phyloP scores from a whole-genome alignment of 768 basidiomycete species.

The Tephrocybe sp. region DNA sequence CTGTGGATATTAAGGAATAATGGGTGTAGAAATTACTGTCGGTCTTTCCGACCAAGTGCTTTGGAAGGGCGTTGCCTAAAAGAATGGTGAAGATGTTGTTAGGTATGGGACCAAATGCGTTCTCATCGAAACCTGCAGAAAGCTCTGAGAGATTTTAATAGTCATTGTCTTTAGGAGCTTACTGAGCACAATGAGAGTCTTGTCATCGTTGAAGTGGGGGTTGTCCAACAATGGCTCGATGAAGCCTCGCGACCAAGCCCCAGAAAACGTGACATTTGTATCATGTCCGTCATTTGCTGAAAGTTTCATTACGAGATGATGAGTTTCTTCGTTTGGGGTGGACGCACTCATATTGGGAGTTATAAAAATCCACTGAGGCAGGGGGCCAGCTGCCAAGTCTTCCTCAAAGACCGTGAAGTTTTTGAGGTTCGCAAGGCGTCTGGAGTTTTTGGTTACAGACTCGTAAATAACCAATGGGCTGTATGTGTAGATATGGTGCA shows the following conservation, averaged over 20 bases:
- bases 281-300: conserved; percentile 56
- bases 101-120: conserved; percentile 32
- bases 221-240: conserved; percentile 50
- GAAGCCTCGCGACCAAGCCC: conserved; percentile 47
- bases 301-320: neutral
- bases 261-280: conserved; percentile 49
- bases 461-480: conserved; percentile 17
- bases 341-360: conserved; percentile 47
- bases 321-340: conserved; percentile 1
- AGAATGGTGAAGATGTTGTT: conserved; percentile 48
- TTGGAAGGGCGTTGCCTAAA: conserved; percentile 43
- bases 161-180: neutral
- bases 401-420: conserved; percentile 60
- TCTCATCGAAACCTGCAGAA: conserved; percentile 53
- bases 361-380: conserved; percentile 53
- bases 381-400: conserved; percentile 41
- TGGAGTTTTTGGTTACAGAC: conserved; percentile 7
- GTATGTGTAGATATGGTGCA: neutral
- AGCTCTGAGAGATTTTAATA: neutral
- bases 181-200: conserved; percentile 55
- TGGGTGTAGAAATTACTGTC: conserved; percentile 61
- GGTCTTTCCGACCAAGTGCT: conserved; percentile 37
- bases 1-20: conserved; percentile 54
- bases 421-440: conserved; percentile 27
- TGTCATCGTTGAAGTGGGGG: conserved; percentile 48